Conservation (phyloP, 768 basidiomycete species). For the Russula sp. region DNA sequence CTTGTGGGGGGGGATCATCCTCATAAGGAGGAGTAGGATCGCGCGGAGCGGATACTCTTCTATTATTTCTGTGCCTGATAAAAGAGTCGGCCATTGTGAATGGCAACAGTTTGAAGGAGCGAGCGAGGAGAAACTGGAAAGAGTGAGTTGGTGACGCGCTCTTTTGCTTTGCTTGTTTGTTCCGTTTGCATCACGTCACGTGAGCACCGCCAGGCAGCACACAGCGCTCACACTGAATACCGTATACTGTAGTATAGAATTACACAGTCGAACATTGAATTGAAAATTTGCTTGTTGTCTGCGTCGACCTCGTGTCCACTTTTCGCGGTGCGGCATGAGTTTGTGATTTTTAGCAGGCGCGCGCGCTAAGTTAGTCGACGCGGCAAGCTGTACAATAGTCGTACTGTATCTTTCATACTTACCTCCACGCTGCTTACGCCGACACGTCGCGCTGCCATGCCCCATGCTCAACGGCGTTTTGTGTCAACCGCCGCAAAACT, state of each 20-base stretch:
- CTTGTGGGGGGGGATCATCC: constrained; percentile 6
- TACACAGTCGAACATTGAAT: too few relatives aligned
- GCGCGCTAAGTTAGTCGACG: too few relatives aligned
- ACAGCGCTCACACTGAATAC: too few relatives aligned
- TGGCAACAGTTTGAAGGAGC: neutral
- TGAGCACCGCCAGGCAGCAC: neutral
- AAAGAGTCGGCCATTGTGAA: constrained; percentile 13
- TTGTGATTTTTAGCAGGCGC: too few relatives aligned
- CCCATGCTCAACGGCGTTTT: constrained; percentile 51
- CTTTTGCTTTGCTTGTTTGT: neutral
- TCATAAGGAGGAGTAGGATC: neutral
- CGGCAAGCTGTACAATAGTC: too few relatives aligned
- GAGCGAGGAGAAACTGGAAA: neutral
- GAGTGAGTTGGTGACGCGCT: neutral
- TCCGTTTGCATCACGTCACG: neutral
- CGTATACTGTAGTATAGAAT: too few relatives aligned
- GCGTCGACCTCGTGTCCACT: too few relatives aligned
- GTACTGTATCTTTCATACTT: too few relatives aligned
- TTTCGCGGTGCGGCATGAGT: too few relatives aligned
- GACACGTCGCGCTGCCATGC: constrained; percentile 33
- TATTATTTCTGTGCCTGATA: constrained; percentile 1
- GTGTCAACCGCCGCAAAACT: constrained; percentile 41
- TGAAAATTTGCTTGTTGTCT: too few relatives aligned
- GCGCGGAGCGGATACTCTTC: constrained; percentile 7
- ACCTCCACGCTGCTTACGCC: neutral